Evolutionary conservation across 805 yeast species (phyloP).

Genomic region (Kodamaea sagamina): DNA sequence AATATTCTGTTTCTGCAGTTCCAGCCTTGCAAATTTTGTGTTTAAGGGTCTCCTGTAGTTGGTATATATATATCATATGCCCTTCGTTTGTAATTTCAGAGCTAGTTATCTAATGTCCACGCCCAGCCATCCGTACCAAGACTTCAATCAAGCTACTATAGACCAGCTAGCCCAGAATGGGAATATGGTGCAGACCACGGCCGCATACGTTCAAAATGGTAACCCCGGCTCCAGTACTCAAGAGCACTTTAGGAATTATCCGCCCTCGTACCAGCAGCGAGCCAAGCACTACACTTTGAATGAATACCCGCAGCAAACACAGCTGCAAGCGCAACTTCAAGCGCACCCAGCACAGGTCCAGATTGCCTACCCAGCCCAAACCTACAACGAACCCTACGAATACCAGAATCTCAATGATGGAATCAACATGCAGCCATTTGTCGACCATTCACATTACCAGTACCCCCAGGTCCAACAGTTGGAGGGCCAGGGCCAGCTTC

Average conservation of each 20-base stretch:
- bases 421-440: not conserved
- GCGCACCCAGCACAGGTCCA: too few relatives aligned
- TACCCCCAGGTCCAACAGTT: constrained; percentile 2
- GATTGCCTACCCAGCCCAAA: not conserved
- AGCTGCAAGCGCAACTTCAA: not conserved
- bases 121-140: constrained; percentile 1
- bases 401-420: constrained; percentile 3
- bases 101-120: not conserved
- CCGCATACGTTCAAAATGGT: not conserved
- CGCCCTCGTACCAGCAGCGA: not conserved
- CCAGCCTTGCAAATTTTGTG: constrained; percentile 1
- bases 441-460: not conserved
- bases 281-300: constrained; percentile 1
- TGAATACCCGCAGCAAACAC: constrained; percentile 1
- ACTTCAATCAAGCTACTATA: constrained; percentile 3
- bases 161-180: constrained; percentile 3
- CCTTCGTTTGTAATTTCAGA: not conserved
- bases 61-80: not conserved
- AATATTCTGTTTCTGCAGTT: constrained; percentile 4
- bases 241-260: not conserved
- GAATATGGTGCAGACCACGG: not conserved
- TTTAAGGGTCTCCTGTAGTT: constrained; percentile 1
- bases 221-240: not conserved
- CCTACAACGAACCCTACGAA: not conserved
- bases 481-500: not conserved